A percentile compares a stretch with the other conserved stretches of the same genome.
These are phyloP conservation scores for Plasmodium blacklocki DNA, from an alignment of 169 alveolate species.

Conservation along the genomic window DNA sequence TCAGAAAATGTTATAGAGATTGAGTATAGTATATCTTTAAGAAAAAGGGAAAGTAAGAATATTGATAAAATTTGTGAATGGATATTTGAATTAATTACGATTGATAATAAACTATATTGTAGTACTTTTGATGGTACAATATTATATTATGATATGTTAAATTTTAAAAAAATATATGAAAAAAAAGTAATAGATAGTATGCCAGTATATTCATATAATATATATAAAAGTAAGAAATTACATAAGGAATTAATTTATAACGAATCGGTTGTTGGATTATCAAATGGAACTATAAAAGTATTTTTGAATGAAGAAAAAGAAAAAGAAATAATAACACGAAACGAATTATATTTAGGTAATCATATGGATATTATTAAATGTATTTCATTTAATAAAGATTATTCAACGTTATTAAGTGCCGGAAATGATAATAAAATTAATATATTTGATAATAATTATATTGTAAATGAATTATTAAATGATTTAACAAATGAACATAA, in stretches of 20 bases:
- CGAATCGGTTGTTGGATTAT: conserved; percentile 48
- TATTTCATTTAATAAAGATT: conserved; percentile 23
- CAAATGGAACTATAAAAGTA: conserved; percentile 53
- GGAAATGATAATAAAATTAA: conserved; percentile 75
- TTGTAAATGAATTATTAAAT: conserved; percentile 26
- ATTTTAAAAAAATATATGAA: conserved; percentile 39
- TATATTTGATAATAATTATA: conserved; percentile 57
- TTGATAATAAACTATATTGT: conserved; percentile 34
- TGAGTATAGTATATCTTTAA: conserved; percentile 34
- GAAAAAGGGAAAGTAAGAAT: conserved; percentile 44
- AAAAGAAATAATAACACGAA: conserved; percentile 12
- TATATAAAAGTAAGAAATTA: conserved; percentile 17
- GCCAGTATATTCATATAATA: conserved; percentile 52
- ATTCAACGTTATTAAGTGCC: conserved; percentile 37
- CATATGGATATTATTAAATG: conserved; percentile 59
- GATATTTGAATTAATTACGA: conserved; percentile 53
- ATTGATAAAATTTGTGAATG: conserved; percentile 60
- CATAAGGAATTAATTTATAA: conserved; percentile 2
- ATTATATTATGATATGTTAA: conserved; percentile 51
- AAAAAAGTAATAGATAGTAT: conserved; percentile 3
- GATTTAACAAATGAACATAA: conserved; percentile 11
- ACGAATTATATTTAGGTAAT: conserved; percentile 54
- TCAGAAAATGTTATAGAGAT: conserved; percentile 47
- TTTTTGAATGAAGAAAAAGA: conserved; percentile 53
- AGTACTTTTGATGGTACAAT: conserved; percentile 60